Base-by-base conservation (phyloP, 495 filamentous ascomycete genomes). In the Penicillium riverlandense region DNA sequence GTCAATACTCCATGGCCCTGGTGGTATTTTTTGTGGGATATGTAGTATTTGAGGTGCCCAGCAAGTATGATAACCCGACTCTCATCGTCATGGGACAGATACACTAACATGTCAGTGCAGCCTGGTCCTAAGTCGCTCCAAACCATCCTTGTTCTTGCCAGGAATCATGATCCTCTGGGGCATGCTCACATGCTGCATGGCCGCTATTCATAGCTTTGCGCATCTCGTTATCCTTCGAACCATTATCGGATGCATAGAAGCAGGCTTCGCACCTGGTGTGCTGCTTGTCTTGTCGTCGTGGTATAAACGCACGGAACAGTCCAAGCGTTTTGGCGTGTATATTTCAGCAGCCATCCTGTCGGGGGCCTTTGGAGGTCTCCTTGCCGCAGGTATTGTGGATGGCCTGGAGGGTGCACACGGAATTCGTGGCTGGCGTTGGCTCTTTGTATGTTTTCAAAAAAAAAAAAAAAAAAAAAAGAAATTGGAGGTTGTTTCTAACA, bases 41-140 rank as follows among this genome's bases (percentile, higher is more conserved):
- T 42, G 85, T 91, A 48, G 45, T 88, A 38, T 90, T 90, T 48
- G 88, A 92, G 59, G 77, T 88, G 37, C 88, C 88, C 0, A 85
- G 84, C 31, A 92, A 88, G 15, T 16, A 16, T 16, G 15, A 16
- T 16, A 16, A 16, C 4, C 15, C 15, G 4, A 16, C 15, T 16
- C 15, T 16, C 15, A 4, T 16, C 15, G 15, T 16, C 15, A 16
- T 1, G 15, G 15, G 15, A 16, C 15, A 16, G 15, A 16, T 16
- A 16, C 15, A 16, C 15, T 16, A 16, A 16, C 15, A 16, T 16
- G 15, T 16, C 15, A 16, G 15, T 16, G 4, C 15, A 16, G 15
- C 57, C 63, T 77, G 31, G 58, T 55, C 12, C 76, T 72, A 53
- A 77, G 75, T 44, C 69, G 63, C 63, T 60, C 76, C 29, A 71